Base-by-base conservation (phyloP, 805 yeast genomes). In the Pichia nanzhaoensis region DNA sequence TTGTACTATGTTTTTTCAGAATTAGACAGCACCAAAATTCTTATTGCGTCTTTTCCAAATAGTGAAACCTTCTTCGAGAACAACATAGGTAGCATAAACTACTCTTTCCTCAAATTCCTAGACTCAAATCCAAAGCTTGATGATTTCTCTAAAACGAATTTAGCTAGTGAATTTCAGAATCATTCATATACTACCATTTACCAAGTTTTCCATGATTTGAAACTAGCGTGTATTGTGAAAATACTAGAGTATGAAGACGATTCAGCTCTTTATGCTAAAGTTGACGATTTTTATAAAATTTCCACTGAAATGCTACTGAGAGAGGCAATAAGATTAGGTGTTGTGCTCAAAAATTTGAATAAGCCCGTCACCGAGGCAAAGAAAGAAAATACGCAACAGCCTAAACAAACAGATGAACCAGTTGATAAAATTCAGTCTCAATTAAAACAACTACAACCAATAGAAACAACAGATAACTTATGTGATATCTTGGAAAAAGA, bases 171-270 rank as follows among this genome's bases (percentile, higher is more conserved):
- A 51, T 66, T 69, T 50, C 60, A 60, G 1, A 51, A 59, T 1
- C 56, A 58, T 1, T 56, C 63, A 16, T 82, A 82, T 55, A 56
- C 58, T 9, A 64, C 74, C 1, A 67, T 82, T 6, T 83, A 81
- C 54, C 66, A 66, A 36, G 55, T 84, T 12, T 84, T 69, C 54
- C 91, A 84, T 55, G 95, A 85, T 59, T 57, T 85, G 37, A 80
- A 73, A 48, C 62, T 81, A 16, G 76, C 80, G 0, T 66, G 80
- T 32, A 69, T 76, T 12, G 55, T 69, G n/a, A 61, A 68, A 31
- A 68, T 83, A 21, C 64, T 70, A 36, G 64, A 70, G 34, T 66
- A 71, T 46, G 70, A 71, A 19, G 66, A 76, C 17, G 83, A 84
- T 1, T 59, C 75, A 1, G 55, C 63, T 4, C 59, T 61, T 3